Conservation (phyloP, 768 basidiomycete genomes). For the Rubroboletus satanas region DNA sequence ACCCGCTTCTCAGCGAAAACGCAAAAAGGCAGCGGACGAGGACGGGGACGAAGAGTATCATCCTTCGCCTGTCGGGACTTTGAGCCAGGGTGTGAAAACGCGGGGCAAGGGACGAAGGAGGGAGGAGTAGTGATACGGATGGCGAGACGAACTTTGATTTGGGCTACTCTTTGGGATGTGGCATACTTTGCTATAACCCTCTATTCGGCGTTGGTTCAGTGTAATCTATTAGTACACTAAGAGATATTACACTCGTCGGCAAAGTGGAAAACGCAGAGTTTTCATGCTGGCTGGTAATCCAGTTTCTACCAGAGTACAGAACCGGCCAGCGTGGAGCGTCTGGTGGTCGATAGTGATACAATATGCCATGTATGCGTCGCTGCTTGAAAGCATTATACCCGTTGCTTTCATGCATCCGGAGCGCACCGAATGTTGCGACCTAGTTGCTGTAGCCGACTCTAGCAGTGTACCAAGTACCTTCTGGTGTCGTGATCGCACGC, state of each 20-base stretch:
- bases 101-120: conserved; percentile 36
- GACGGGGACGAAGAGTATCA: conserved; percentile 45
- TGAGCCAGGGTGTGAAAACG: conserved; percentile 40
- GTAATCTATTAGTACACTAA: background rate
- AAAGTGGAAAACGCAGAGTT: background rate
- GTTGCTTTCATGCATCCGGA: background rate
- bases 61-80: conserved; percentile 39
- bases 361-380: background rate
- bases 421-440: background rate
- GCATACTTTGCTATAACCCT: background rate
- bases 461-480: conserved; percentile 73
- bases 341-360: background rate
- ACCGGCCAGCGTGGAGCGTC: background rate
- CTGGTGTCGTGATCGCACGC: conserved; percentile 64
- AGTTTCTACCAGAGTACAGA: background rate
- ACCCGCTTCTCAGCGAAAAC: conserved; percentile 28
- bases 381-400: background rate
- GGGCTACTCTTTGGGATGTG: background rate
- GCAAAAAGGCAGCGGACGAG: conserved; percentile 26
- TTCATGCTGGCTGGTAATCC: background rate
- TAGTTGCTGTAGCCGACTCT: conserved; percentile 57
- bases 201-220: background rate
- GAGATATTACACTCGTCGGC: background rate
- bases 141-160: background rate
- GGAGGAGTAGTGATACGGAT: background rate